phyloP scores from a whole-genome alignment of 768 basidiomycete genomes.

The Auricularia sp. region DNA sequence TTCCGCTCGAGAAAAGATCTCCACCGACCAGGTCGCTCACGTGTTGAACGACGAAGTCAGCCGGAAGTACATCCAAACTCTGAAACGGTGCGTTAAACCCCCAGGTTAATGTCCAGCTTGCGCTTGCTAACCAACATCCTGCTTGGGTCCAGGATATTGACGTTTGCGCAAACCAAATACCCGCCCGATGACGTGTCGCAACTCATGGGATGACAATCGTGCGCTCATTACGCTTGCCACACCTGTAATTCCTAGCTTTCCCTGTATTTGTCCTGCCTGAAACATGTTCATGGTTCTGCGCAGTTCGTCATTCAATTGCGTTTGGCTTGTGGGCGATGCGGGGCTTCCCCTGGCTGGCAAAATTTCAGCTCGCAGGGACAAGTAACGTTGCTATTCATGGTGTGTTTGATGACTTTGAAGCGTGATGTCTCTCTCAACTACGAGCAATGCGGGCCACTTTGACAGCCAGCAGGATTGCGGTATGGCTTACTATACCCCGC shows the following conservation, averaged over 20 bases:
- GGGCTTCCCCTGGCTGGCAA: too few relatives aligned
- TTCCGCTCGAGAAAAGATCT: conserved; percentile 95
- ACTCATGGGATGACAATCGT: conserved; percentile 61
- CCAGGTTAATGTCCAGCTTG: neutral
- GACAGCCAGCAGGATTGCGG: too few relatives aligned
- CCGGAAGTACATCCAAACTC: conserved; percentile 94
- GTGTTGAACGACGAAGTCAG: conserved; percentile 98
- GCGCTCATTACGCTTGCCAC: neutral
- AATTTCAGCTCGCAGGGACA: too few relatives aligned
- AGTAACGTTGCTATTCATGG: too few relatives aligned
- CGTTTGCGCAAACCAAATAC: conserved; percentile 93
- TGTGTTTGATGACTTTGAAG: too few relatives aligned
- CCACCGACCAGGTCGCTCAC: conserved; percentile 92
- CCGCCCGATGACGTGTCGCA: conserved; percentile 88
- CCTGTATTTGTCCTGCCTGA: neutral
- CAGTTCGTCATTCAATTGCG: too few relatives aligned
- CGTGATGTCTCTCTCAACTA: too few relatives aligned
- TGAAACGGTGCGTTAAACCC: conserved; percentile 61
- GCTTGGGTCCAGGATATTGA: conserved; percentile 54
- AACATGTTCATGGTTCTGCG: too few relatives aligned
- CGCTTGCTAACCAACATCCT: neutral
- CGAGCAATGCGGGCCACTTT: too few relatives aligned
- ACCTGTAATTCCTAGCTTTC: neutral
- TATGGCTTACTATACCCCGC: too few relatives aligned
- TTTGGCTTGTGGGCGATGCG: too few relatives aligned